These are phyloP conservation scores for Barbarea vulgaris DNA, from an alignment of 345 rosid species.

Conservation along the genomic window DNA sequence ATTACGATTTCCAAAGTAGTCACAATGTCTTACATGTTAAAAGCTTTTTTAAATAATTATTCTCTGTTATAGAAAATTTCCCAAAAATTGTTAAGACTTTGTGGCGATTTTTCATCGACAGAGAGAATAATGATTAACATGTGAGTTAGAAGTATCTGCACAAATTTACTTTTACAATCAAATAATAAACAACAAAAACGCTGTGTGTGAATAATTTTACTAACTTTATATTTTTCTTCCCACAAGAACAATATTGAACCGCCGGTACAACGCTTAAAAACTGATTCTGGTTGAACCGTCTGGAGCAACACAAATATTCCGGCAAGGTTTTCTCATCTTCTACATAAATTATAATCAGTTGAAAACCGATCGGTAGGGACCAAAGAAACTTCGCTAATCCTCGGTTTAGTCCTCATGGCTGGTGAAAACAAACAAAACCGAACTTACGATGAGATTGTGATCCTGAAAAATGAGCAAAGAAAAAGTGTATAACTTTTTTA, in stretches of 20 bases:
- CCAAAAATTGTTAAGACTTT: neutral
- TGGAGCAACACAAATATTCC: neutral
- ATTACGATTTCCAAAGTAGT: neutral
- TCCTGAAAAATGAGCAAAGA: neutral
- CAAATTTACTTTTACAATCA: neutral
- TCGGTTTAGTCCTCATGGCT: conserved; percentile 7
- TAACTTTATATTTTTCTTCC: neutral
- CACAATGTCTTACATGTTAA: neutral
- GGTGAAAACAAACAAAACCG: conserved; percentile 3
- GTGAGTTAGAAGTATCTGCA: neutral
- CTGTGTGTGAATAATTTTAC: neutral
- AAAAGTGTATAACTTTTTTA: neutral
- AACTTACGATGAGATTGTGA: neutral
- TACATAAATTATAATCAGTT: neutral
- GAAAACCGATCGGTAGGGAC: neutral
- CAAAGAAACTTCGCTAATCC: conserved; percentile 12
- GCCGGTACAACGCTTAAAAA: neutral
- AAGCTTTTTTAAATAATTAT: no score
- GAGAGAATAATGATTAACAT: no score
- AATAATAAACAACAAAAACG: neutral
- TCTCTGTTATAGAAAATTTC: neutral
- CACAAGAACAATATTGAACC: neutral
- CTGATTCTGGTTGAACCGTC: neutral
- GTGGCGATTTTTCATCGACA: no score
- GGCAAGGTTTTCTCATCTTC: neutral